phyloP scores from a whole-genome alignment of 2,329 filamentous ascomycete species.

The Aspergillus caelatus region DNA sequence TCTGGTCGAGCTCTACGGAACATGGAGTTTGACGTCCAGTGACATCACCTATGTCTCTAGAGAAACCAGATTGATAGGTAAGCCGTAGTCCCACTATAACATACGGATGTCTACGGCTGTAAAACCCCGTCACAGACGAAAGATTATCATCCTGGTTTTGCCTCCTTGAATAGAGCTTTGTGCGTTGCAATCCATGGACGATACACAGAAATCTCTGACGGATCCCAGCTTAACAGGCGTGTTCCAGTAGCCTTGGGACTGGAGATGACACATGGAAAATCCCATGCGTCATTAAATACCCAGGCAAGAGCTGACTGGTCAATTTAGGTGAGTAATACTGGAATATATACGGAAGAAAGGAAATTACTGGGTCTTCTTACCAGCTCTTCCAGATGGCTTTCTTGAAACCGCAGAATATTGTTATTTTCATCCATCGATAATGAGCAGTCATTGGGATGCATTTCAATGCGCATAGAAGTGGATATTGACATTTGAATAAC shows the following conservation, averaged over 20 bases:
- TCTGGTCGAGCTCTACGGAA: not conserved
- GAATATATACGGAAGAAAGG: not conserved
- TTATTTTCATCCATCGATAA: not conserved
- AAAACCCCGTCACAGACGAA: not conserved
- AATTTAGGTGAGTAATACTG: not conserved
- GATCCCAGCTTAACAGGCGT: not conserved
- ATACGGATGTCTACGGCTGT: not conserved
- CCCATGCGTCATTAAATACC: slow-evolving; percentile 11
- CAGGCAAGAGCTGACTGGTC: slow-evolving; percentile 8
- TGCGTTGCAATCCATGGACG: slow-evolving; percentile 2
- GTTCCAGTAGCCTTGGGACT: not conserved
- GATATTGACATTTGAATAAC: slow-evolving; percentile 8
- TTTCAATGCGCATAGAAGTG: not conserved
- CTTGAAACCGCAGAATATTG: slow-evolving; percentile 4
- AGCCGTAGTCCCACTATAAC: not conserved
- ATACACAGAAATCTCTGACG: not conserved
- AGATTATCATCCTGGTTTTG: not conserved
- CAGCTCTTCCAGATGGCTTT: slow-evolving; percentile 5
- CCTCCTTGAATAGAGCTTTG: not conserved
- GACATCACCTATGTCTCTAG: slow-evolving; percentile 1
- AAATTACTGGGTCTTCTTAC: not conserved
- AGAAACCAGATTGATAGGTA: slow-evolving; percentile 1
- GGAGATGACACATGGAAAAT: not conserved
- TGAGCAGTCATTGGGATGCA: not conserved
- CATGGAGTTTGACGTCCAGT: not conserved